Evolutionary conservation across 352 stramenopile species (phyloP), one percentile per base, ranked within the genome.

Genomic region (Phytophthora ramorum): DNA sequence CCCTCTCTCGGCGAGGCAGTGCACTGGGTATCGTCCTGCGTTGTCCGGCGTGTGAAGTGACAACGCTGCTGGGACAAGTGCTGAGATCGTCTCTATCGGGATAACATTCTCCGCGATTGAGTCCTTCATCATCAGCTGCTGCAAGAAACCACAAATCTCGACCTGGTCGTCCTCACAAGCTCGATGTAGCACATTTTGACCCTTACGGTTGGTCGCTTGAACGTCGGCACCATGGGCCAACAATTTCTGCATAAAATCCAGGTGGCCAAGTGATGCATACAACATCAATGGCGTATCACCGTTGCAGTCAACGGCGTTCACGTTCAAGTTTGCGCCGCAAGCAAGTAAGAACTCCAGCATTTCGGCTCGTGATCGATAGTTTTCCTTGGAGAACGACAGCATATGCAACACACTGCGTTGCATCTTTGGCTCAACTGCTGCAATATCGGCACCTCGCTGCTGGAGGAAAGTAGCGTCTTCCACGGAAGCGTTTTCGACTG

Each of bases 161-260:
- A 86, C 76, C 49, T 91, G 84, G 43, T 93, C 84, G 12, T 75
- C 49, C 9, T 82, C 71, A 32, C 84, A 93, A 16, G 81, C 84
- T 17, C 64, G 67, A 69, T 93, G 82, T n/a, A 91, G 62, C 2
- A 80, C 76, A 13, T 78, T 90, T 32, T 77, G 68, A 1, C 68
- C 73, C 14, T 67, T 74, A 5, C 22, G 43, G 43, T 81, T 77
- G 10, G 37, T 62, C 37, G 64, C n/a, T 16, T 61, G 51, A 26
- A 80, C 48, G 2, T 83, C 52, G 26, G 71, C 73, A 17, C 66
- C 61, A 30, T 54, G 34, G n/a, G 58, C 47, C 5, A 83, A 34
- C 37, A 90, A 37, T 19, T 61, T 70, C 4, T 81, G 51, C 40
- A 87, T 73, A 19, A 89, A 71, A 9, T 76, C 62, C 2, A 92